phyloP scores from a whole-genome alignment of 139 green algal species.

The Haematococcus lacustris region DNA sequence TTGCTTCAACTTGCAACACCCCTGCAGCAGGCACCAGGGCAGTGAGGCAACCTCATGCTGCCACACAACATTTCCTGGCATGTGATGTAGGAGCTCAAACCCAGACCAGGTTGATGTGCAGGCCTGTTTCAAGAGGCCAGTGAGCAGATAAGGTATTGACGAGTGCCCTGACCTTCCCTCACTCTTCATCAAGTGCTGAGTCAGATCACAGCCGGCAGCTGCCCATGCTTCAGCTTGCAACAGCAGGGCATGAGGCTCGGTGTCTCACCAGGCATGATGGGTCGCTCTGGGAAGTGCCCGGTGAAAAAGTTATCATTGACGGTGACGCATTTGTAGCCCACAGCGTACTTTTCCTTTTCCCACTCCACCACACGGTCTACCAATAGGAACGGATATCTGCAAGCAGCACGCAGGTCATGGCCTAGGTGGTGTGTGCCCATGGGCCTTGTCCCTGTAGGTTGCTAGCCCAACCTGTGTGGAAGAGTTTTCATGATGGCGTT shows the following conservation, averaged over 20 bases:
- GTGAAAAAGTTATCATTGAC: slow-evolving; percentile 99
- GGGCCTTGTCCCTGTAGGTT: too few species aligned
- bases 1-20: slow-evolving; percentile 91
- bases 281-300: slow-evolving; percentile 94
- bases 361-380: slow-evolving; percentile 94
- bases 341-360: slow-evolving; percentile 80
- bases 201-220: too few species aligned
- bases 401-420: neutral
- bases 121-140: too few species aligned
- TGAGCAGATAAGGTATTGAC: too few species aligned
- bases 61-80: too few species aligned
- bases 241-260: too few species aligned
- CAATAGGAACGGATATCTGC: slow-evolving; percentile 96
- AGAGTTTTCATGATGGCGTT: slow-evolving; percentile 91
- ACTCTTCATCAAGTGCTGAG: too few species aligned
- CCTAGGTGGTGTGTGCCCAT: neutral
- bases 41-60: too few species aligned
- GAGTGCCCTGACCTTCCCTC: too few species aligned
- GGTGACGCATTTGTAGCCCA: slow-evolving; percentile 97
- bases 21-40: slow-evolving; percentile 48
- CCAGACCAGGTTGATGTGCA: too few species aligned
- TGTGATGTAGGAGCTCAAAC: too few species aligned
- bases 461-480: slow-evolving; percentile 79
- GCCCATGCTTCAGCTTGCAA: too few species aligned
- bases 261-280: slow-evolving; percentile 92